phyloP scores from a whole-genome alignment of 2,329 filamentous ascomycete genomes.

The Mariannaea sp. region DNA sequence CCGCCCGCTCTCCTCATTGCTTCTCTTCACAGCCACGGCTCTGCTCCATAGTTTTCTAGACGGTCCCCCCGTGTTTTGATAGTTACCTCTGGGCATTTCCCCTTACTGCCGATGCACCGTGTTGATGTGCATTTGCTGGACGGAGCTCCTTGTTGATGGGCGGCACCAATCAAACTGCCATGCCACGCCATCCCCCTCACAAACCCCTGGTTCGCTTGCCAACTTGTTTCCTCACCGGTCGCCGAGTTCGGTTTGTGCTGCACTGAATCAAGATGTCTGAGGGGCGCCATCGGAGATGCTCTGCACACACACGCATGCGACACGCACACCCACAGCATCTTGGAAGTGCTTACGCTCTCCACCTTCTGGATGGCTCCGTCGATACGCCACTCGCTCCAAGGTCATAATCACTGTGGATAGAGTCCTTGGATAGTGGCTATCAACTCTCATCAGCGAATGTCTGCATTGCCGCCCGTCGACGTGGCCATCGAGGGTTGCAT shows the following conservation, averaged over 20 bases:
- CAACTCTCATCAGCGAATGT: slow-evolving; percentile 2
- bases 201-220: slow-evolving; percentile 1
- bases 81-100: slow-evolving; percentile 2
- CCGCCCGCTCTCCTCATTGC: too few relatives aligned
- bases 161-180: slow-evolving; percentile 12
- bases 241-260: slow-evolving; percentile 11
- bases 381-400: background rate
- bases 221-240: slow-evolving; percentile 17
- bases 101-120: slow-evolving; percentile 6
- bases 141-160: too few relatives aligned
- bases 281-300: slow-evolving; percentile 22
- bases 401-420: background rate
- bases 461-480: background rate
- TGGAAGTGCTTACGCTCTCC: too few relatives aligned
- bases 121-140: slow-evolving; percentile 3
- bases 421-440: background rate
- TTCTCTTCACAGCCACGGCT: too few relatives aligned
- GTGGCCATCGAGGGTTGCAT: too few relatives aligned
- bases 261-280: slow-evolving; percentile 2
- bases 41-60: too few relatives aligned
- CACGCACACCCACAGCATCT: too few relatives aligned
- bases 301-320: too few relatives aligned
- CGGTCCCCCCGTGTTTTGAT: too few relatives aligned
- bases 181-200: slow-evolving; percentile 12
- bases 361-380: too few relatives aligned